phyloP scores from a whole-genome alignment of 1,139 yeast species.

The Suhomyces wounanorum region DNA sequence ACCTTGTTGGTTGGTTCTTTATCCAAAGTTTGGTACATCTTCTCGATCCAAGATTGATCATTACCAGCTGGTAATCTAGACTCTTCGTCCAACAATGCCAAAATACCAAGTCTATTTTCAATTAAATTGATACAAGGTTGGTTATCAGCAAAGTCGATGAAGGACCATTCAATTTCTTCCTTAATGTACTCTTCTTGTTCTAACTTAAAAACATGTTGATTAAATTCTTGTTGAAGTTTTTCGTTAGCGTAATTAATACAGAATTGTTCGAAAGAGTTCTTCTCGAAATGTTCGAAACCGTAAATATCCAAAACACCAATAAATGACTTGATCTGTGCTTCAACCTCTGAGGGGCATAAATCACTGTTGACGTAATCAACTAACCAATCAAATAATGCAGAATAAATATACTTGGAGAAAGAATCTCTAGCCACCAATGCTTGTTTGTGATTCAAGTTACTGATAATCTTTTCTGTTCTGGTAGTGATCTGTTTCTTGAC shows the following conservation, averaged over 20 bases:
- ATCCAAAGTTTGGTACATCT: slow-evolving; percentile 82
- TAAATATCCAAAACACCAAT: slow-evolving; percentile 97
- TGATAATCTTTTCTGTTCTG: slow-evolving; percentile 87
- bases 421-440: slow-evolving; percentile 94
- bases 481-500: slow-evolving; percentile 90
- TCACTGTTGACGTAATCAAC: slow-evolving; percentile 81
- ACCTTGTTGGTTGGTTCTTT: slow-evolving; percentile 77
- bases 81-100: slow-evolving; percentile 91
- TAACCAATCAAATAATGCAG: slow-evolving; percentile 94
- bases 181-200: slow-evolving; percentile 94
- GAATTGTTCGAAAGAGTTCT: slow-evolving; percentile 93
- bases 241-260: slow-evolving; percentile 98
- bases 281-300: slow-evolving; percentile 95
- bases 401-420: slow-evolving; percentile 89
- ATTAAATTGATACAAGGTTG: slow-evolving; percentile 96
- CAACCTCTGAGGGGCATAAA: slow-evolving; percentile 74
- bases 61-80: slow-evolving; percentile 92
- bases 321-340: slow-evolving; percentile 61
- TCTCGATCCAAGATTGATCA: slow-evolving; percentile 90
- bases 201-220: slow-evolving; percentile 93
- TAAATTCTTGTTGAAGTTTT: slow-evolving; percentile 95
- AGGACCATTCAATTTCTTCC: slow-evolving; percentile 96
- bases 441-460: slow-evolving; percentile 80
- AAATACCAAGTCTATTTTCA: slow-evolving; percentile 85
- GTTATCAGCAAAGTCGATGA: slow-evolving; percentile 93